A percentile compares a stretch with the other conserved stretches of the same genome.
phyloP scores from a whole-genome alignment of 78 protist genomes.

The Dictyostelium brefeldianum region DNA sequence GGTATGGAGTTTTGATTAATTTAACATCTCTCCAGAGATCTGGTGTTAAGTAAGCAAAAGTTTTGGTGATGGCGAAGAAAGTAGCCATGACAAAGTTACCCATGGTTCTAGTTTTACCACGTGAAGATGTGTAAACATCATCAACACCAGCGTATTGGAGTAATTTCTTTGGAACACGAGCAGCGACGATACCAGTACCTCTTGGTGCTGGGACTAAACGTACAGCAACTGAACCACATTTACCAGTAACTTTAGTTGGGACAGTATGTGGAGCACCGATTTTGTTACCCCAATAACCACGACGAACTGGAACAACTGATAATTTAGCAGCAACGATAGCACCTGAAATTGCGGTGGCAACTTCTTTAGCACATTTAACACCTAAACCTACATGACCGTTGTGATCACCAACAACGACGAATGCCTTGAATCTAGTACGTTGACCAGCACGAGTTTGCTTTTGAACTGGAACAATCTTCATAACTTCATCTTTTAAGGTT shows the following conservation, averaged over 20 bases:
- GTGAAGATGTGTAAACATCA: slow-evolving; percentile 98
- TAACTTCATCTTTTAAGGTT: slow-evolving; percentile 98
- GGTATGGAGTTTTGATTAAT: slow-evolving; percentile 91
- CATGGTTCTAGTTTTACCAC: slow-evolving; percentile 98
- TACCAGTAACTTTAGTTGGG: slow-evolving; percentile 99
- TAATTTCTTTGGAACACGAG: slow-evolving; percentile 97
- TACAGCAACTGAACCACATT: slow-evolving; percentile 99
- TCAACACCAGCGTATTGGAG: slow-evolving; percentile 98
- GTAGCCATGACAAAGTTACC: slow-evolving; percentile 99
- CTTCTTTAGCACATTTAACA: slow-evolving; percentile 99
- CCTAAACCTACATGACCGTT: slow-evolving; percentile 99
- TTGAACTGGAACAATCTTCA: slow-evolving; percentile 99
- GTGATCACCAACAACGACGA: slow-evolving; percentile 93
- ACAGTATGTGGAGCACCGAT: slow-evolving; percentile 99
- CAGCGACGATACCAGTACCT: slow-evolving; percentile 99
- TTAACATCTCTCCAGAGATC: slow-evolving; percentile 96
- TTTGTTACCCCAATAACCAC: slow-evolving; percentile 99
- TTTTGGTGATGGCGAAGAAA: slow-evolving; percentile 94
- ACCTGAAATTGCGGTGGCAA: slow-evolving; percentile 99
- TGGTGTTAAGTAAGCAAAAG: slow-evolving; percentile 99
- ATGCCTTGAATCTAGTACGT: slow-evolving; percentile 99
- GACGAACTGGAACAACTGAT: slow-evolving; percentile 98
- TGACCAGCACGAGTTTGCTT: slow-evolving; percentile 99
- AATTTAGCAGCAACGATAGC: slow-evolving; percentile 98
- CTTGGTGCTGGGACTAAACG: slow-evolving; percentile 99